A percentile compares a stretch with the other conserved stretches of the same genome.
Evolutionary conservation across 2,329 filamentous ascomycete species (phyloP).

Genomic region (Triangularia setosa): DNA sequence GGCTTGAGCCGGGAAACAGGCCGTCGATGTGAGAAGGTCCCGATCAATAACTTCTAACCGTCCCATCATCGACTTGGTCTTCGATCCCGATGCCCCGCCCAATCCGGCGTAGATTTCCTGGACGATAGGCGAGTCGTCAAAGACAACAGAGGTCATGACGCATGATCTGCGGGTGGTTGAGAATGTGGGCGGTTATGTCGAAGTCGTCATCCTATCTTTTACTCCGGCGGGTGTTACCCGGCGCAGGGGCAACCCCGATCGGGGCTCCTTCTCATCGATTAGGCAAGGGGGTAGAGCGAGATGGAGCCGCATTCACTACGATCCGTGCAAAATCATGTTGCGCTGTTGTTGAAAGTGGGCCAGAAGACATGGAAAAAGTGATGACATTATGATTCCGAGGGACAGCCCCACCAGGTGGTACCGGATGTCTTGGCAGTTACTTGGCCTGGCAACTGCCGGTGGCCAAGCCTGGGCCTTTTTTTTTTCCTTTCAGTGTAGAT

Average conservation of each 20-base stretch:
- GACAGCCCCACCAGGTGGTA: not conserved
- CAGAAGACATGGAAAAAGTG: not conserved
- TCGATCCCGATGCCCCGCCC: not conserved
- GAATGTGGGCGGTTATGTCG: not conserved
- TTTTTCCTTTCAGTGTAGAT: no score
- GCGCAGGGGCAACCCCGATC: slow-evolving; percentile 4
- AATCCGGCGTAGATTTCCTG: not conserved
- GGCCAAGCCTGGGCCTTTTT: not conserved
- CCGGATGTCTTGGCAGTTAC: not conserved
- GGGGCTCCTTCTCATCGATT: not conserved
- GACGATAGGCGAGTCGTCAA: not conserved
- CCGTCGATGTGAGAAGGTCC: not conserved
- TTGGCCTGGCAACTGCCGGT: not conserved
- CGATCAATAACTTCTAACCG: not conserved
- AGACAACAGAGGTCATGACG: not conserved
- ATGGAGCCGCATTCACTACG: not conserved
- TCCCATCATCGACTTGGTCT: not conserved
- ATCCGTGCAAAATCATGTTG: not conserved
- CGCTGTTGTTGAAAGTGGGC: slow-evolving; percentile 4
- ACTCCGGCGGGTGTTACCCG: not conserved
- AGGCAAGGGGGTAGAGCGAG: not conserved
- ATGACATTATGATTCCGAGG: not conserved
- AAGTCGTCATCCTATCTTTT: not conserved
- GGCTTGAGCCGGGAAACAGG: not conserved
- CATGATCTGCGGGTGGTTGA: not conserved